These are phyloP conservation scores for Betula pendula DNA, from an alignment of 306 rosid genomes.

Conservation along the genomic window DNA sequence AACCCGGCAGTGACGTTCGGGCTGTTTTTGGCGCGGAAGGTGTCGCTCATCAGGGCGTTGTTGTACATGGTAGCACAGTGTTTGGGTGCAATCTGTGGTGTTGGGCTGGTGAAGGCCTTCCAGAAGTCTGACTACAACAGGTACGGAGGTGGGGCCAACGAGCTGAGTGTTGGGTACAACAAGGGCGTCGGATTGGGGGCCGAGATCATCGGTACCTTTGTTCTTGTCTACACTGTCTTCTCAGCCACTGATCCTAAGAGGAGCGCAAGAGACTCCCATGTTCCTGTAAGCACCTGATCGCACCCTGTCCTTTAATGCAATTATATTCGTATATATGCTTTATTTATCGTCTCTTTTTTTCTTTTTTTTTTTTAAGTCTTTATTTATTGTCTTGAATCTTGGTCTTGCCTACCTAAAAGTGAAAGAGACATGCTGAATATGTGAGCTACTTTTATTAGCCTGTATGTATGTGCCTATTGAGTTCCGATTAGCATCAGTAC, in stretches of 20 bases:
- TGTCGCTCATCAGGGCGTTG: conserved; percentile 69
- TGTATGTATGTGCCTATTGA: too few relatives aligned
- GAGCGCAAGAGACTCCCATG: conserved; percentile 89
- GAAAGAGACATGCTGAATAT: too few relatives aligned
- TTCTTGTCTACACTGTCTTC: conserved; percentile 95
- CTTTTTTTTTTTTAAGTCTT: too few relatives aligned
- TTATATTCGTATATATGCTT: neutral
- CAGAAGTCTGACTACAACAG: conserved; percentile 53
- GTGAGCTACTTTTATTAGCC: too few relatives aligned
- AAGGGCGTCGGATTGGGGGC: conserved; percentile 86
- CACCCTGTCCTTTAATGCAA: neutral
- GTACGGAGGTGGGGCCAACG: conserved; percentile 69
- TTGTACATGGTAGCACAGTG: conserved; percentile 75
- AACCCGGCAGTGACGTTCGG: conserved; percentile 95
- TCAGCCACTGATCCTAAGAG: conserved; percentile 97
- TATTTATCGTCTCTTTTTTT: too few relatives aligned
- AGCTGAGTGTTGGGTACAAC: conserved; percentile 44
- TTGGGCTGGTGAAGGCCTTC: conserved; percentile 79
- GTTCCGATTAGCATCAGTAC: too few relatives aligned
- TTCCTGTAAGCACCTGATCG: conserved; percentile 59
- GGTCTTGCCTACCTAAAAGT: too few relatives aligned
- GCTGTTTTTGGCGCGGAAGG: conserved; percentile 69
- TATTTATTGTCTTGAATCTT: too few relatives aligned
- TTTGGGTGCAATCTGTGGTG: conserved; percentile 74
- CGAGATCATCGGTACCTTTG: conserved; percentile 93